Conservation (phyloP, 768 basidiomycete genomes). For the Artomyces pyxidatus region DNA sequence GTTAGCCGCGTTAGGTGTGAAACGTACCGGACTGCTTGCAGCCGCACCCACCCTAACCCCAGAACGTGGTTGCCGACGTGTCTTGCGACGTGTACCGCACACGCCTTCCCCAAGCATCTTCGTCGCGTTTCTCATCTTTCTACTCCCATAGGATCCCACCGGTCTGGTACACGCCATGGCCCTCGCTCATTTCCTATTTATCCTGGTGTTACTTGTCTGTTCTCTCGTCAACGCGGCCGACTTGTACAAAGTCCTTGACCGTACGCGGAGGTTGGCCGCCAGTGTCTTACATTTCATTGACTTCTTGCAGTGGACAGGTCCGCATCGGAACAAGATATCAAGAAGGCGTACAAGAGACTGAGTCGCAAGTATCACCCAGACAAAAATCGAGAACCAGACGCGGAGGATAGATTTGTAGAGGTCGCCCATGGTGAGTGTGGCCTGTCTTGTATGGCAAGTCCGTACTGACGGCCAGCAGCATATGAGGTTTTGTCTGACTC, state of each 20-base stretch:
- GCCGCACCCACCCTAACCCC: constrained; percentile 6
- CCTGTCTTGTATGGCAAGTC: constrained; percentile 88
- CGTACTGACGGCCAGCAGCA: constrained; percentile 64
- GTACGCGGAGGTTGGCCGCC: constrained; percentile 65
- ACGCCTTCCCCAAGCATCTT: no score
- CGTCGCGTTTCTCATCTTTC: not conserved
- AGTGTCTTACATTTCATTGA: constrained; percentile 23
- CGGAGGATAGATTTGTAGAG: constrained; percentile 83
- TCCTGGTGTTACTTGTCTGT: constrained; percentile 25
- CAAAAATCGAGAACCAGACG: constrained; percentile 82
- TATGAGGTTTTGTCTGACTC: constrained; percentile 92
- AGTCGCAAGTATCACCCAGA: constrained; percentile 91
- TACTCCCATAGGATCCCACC: constrained; percentile 4
- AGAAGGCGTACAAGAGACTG: constrained; percentile 85
- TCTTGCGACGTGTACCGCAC: constrained; percentile 9
- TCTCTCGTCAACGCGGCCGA: constrained; percentile 48
- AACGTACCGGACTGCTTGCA: no score
- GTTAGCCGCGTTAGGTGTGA: no score
- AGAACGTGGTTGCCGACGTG: constrained; percentile 9
- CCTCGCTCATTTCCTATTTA: constrained; percentile 19
- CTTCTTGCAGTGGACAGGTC: constrained; percentile 51
- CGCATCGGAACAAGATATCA: constrained; percentile 83
- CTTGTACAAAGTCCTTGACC: constrained; percentile 74
- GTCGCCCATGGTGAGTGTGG: constrained; percentile 69
- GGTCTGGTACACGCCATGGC: constrained; percentile 20